Evolutionary conservation across 192 early-diverging fungal species (phyloP), one percentile per base, ranked within the genome.

Genomic region (Backusella westeae): DNA sequence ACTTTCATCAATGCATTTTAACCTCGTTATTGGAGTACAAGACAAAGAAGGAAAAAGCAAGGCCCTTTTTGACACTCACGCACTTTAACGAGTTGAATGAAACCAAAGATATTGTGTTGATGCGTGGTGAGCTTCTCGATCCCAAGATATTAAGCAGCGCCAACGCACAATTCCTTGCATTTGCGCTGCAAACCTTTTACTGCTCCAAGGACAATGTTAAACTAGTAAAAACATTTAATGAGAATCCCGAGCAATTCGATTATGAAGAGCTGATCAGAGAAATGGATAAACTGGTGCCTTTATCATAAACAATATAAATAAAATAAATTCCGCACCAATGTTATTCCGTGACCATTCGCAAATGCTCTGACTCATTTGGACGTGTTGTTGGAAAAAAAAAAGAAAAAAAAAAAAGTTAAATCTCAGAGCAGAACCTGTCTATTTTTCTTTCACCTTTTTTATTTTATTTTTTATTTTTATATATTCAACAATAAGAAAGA

Each of bases 1-100:
- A 90, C 6, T 91, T 88, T 78, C 92, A 96, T 77, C 94, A 96
- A 81, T 87, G 91, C 73, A 90, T 91, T 80, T 95, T 96, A 77
- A 98, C 97, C 10, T 90, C 93, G 29, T 77, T 94, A 63, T 80
- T 94, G 34, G 95, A 97, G 86, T 98, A 95, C 89, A 92, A 98
- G 82, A 92, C 94, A 21, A 89, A 94, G 73, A 83, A 86, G 10
- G 86, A 86, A 39, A 87, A 92, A 59, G 93, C 97, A 15, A 87
- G 93, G 0, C 93, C 95, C 17, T 89, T 88, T 71, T 82, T 98
- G 65, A 93, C 94, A n/a, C 80, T 98, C 59, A 95, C 94, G 17
- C 93, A 96, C 80, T 96, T 94, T 85, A 91, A 90, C 41, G 97
- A 98, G 32, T 83, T 97, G 59, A 79, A 85, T n/a, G 90, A 92